Evolutionary conservation across 345 rosid genomes (phyloP).

Genomic region (Nasturtium officinale): DNA sequence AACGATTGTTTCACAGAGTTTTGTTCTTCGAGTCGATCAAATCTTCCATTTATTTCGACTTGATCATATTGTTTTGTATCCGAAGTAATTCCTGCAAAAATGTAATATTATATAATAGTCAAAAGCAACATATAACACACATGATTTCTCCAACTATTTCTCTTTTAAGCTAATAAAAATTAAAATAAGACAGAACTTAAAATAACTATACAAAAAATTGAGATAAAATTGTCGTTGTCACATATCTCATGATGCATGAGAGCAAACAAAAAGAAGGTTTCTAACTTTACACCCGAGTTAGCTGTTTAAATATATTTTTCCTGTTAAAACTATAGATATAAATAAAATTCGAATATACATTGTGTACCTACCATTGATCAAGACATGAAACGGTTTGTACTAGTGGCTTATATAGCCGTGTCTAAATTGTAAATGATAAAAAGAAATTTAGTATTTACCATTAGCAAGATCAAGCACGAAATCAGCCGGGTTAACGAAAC

Average conservation of each 20-base stretch:
- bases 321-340: not conserved
- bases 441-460: conserved; percentile 51
- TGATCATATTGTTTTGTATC: conserved; percentile 63
- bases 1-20: conserved; percentile 64
- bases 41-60: conserved; percentile 49
- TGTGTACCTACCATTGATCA: conserved; percentile 2
- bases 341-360: not conserved
- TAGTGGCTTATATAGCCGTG: no score
- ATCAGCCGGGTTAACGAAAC: conserved; percentile 82
- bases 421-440: not conserved
- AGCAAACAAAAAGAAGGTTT: not conserved
- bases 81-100: conserved; percentile 62
- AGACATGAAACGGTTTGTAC: not conserved
- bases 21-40: conserved; percentile 64
- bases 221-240: conserved; percentile 35
- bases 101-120: not conserved
- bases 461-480: conserved; percentile 92
- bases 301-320: conserved; percentile 8
- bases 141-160: conserved; percentile 18
- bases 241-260: conserved; percentile 44
- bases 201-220: conserved; percentile 33
- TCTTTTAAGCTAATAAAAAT: not conserved
- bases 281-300: conserved; percentile 27
- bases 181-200: not conserved
- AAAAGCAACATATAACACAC: conserved; percentile 16